Percentiles rank a stretch among this genome's conserved stretches.
Conservation (phyloP, 2,329 filamentous ascomycete species). For the Penicillium sp. region DNA sequence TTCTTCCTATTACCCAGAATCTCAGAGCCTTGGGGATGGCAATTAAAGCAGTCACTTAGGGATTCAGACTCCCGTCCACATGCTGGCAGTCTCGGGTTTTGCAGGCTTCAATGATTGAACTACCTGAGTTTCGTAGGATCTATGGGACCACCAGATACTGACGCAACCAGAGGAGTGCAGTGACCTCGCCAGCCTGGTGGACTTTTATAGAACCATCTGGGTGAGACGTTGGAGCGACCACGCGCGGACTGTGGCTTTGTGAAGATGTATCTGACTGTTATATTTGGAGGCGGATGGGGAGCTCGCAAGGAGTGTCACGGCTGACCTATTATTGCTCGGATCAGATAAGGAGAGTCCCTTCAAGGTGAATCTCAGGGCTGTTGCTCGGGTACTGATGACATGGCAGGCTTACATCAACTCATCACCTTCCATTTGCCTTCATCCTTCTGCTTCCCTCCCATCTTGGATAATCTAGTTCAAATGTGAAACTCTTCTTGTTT, state of each 20-base stretch:
- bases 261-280: neutral
- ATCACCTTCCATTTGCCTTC: no score
- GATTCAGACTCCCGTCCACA: neutral
- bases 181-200: neutral
- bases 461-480: no score
- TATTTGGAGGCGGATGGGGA: neutral
- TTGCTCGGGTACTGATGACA: no score
- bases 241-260: neutral
- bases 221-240: neutral
- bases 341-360: no score
- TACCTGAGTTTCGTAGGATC: neutral
- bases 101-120: neutral
- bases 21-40: neutral
- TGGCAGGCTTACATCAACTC: no score
- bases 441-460: no score
- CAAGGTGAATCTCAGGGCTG: no score
- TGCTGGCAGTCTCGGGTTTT: neutral
- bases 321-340: no score
- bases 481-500: no score
- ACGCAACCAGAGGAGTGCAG: neutral
- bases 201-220: neutral
- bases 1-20: no score
- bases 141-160: neutral
- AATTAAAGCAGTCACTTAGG: neutral
- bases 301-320: no score